Evolutionary conservation across 2,329 filamentous ascomycete species (phyloP).

Genomic region (Xylariales sp.): DNA sequence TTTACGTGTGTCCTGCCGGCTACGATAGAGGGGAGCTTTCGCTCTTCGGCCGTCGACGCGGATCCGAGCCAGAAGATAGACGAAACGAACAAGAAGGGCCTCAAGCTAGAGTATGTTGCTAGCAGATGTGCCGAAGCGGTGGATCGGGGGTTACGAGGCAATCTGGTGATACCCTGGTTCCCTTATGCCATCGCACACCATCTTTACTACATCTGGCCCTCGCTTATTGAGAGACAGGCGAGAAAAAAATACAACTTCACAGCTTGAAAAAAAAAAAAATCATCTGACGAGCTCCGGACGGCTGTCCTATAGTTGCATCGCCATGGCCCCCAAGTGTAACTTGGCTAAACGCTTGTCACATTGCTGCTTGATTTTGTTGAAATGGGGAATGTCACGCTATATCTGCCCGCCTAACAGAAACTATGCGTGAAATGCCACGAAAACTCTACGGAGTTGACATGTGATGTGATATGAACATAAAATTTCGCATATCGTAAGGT

Average conservation of each 20-base stretch:
- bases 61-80: constrained; percentile 37
- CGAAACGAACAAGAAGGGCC: constrained; percentile 47
- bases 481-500: constrained; percentile 17
- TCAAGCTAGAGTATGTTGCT: constrained; percentile 49
- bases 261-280: constrained; percentile 5
- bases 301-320: constrained; percentile 9
- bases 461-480: constrained; percentile 11
- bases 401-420: constrained; percentile 7
- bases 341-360: constrained; percentile 3
- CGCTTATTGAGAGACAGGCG: constrained; percentile 47
- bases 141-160: constrained; percentile 44
- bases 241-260: constrained; percentile 50
- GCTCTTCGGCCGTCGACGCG: constrained; percentile 50
- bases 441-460: constrained; percentile 17
- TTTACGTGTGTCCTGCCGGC: constrained; percentile 49
- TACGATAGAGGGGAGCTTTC: constrained; percentile 52
- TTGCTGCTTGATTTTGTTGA: background rate
- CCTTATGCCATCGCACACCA: constrained; percentile 48
- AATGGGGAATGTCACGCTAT: constrained; percentile 15
- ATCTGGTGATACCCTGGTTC: constrained; percentile 48
- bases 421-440: background rate
- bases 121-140: constrained; percentile 47
- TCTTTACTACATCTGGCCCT: constrained; percentile 50
- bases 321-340: constrained; percentile 18
- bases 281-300: background rate